These are phyloP conservation scores for Dioszegia crocea DNA, from an alignment of 768 basidiomycete species.

Conservation along the genomic window DNA sequence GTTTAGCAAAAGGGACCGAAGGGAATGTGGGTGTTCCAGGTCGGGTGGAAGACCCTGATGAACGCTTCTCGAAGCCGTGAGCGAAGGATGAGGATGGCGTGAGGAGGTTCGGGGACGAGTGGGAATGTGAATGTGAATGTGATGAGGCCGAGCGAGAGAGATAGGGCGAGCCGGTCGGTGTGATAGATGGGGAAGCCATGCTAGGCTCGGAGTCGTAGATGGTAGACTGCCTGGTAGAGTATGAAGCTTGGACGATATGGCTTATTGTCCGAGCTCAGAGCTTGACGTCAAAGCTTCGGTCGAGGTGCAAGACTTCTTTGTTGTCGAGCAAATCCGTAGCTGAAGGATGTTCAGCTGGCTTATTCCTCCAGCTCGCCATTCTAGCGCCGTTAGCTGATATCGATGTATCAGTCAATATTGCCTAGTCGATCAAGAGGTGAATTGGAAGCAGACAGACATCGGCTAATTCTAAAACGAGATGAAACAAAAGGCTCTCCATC, in stretches of 20 bases:
- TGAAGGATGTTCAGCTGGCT: no score
- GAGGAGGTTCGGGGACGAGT: not conserved
- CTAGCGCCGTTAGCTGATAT: no score
- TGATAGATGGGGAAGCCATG: not conserved
- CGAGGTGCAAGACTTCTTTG: not conserved
- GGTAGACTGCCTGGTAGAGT: no score
- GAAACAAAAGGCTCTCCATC: constrained; percentile 8
- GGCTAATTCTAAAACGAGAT: not conserved
- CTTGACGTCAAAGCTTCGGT: not conserved
- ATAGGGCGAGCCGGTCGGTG: not conserved
- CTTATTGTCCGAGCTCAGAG: not conserved
- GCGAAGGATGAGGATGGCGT: not conserved
- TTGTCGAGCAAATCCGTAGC: no score
- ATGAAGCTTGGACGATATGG: no score
- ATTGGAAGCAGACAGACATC: not conserved
- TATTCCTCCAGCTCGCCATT: no score
- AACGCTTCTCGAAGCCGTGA: not conserved
- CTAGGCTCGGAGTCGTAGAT: not conserved
- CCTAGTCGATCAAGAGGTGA: not conserved
- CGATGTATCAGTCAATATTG: no score
- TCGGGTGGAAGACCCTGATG: not conserved
- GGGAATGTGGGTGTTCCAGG: not conserved
- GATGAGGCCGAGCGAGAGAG: not conserved
- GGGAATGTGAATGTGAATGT: not conserved
- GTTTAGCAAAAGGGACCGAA: not conserved